Conservation (phyloP, 2,329 filamentous ascomycete species). For the Curvularia eragrostidis region DNA sequence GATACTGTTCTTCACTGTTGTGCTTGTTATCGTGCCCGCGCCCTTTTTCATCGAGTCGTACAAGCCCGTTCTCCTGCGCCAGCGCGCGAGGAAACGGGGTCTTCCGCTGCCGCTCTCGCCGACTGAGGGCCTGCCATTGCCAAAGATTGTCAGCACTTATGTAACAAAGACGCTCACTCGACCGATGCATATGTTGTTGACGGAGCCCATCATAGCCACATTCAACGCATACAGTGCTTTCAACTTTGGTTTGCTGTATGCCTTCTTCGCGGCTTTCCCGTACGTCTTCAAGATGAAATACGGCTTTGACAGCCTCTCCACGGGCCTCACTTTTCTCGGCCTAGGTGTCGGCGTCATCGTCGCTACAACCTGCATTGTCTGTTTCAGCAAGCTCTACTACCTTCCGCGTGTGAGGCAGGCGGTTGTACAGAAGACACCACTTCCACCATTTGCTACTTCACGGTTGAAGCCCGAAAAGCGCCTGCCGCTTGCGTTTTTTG, state of each 20-base stretch:
- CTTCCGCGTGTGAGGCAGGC: conserved; percentile 7
- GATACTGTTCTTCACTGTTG: conserved; percentile 49
- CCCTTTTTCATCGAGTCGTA: conserved; percentile 61
- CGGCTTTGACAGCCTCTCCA: conserved; percentile 13
- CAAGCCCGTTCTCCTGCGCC: conserved; percentile 54
- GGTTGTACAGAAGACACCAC: conserved; percentile 1
- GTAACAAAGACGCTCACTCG: conserved; percentile 49
- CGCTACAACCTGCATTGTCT: conserved; percentile 6
- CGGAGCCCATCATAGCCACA: conserved; percentile 34
- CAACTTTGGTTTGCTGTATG: conserved; percentile 34
- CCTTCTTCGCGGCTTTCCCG: conserved; percentile 35
- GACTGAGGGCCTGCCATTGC: conserved; percentile 13
- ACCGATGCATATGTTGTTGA: conserved; percentile 54
- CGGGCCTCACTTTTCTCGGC: conserved; percentile 17
- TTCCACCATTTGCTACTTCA: conserved; percentile 18
- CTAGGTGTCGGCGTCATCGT: conserved; percentile 13
- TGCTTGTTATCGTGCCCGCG: conserved; percentile 40
- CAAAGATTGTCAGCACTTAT: conserved; percentile 10
- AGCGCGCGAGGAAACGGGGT: conserved; percentile 34
- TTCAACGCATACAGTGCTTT: conserved; percentile 32
- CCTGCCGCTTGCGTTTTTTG: conserved; percentile 45
- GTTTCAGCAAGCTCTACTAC: conserved; percentile 13
- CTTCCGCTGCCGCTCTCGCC: conserved; percentile 12
- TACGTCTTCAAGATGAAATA: conserved; percentile 30
- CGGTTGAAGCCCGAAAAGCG: conserved; percentile 40